Base-by-base conservation (phyloP, 768 basidiomycete genomes). In the Leccinum boreale region DNA sequence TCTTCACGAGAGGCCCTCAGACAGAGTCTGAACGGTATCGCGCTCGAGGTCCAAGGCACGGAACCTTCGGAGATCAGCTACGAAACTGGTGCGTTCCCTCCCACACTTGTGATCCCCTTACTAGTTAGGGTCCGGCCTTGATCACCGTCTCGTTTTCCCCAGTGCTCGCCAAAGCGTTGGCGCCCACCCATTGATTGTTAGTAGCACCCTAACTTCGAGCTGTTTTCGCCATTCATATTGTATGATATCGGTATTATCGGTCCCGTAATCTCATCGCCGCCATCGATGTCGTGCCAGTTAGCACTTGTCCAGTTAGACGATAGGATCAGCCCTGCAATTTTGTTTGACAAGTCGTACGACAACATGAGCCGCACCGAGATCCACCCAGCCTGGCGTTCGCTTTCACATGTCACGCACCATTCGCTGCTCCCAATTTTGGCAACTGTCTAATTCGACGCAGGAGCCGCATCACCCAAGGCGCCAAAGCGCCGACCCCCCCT, bases 1-100 rank as follows among this genome's bases (percentile, higher is more conserved):
- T 87, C 92, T 17, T 98, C 95, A 53, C 87, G 85, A 69, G 90
- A 93, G 26, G 87, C 87, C 5, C 75, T 99, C 62, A 82, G 84
- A 66, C 83, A 81, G 54, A 69, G 81, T 31, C 81, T 98, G 28
- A 83, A 82, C 24, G 96, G 94, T 55, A 81, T 97, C 62, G 78
- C 82, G 5, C 70, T 82, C 49, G 94, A 97, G 71, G 80, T 98
- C 55, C 95, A 98, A 73, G 94, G 84, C 56, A 94, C 90, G 46
- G 93, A 93, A 46, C 75, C 58, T 58, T 77, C 75, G 53, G 94
- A 98, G 72, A 80, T 97, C 62, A 79, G 84, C 24, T 77, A 84
- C 65, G 85, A 90, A 33, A 77, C 71, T 52, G 83, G 95, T 95
- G 52, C 62, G 86, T 76, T 29, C n/a, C 39, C 36, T 36, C 3